Evolutionary conservation across 192 early-diverging fungal species (phyloP).

Genomic region (Glomus cerebriforme): DNA sequence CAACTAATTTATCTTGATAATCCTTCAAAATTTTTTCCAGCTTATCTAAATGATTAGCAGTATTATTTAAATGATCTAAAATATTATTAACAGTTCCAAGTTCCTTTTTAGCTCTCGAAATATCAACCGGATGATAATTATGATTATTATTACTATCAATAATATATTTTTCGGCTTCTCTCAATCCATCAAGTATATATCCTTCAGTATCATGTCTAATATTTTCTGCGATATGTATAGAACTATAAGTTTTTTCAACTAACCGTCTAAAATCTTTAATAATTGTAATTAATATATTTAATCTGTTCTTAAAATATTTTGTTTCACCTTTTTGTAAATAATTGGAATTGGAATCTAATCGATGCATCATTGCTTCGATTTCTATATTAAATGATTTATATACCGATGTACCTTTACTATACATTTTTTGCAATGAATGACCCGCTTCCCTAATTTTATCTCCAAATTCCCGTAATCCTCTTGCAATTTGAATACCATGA

Average conservation of each 20-base stretch:
- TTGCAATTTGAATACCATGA: neutral
- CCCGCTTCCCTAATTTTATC: neutral
- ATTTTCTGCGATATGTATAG: neutral
- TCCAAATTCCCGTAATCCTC: neutral
- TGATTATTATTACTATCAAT: too few relatives aligned
- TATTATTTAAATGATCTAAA: neutral
- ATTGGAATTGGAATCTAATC: neutral
- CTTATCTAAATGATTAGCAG: neutral
- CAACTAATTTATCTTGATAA: constrained; percentile 12
- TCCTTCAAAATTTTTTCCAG: neutral
- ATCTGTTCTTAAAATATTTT: constrained; percentile 12
- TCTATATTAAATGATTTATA: constrained; percentile 20
- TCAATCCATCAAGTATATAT: neutral
- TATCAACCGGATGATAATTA: neutral
- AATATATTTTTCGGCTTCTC: constrained; percentile 20
- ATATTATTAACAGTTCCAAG: neutral
- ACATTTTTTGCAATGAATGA: neutral
- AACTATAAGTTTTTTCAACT: neutral
- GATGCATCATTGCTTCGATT: constrained; percentile 3
- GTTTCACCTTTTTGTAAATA: neutral
- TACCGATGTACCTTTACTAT: constrained; percentile 13
- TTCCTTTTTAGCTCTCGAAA: neutral
- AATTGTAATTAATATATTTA: neutral
- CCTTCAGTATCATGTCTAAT: neutral
- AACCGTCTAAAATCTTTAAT: constrained; percentile 6